These are phyloP conservation scores for Acacia melanoxylon DNA, from an alignment of 306 rosid genomes.

Conservation along the genomic window DNA sequence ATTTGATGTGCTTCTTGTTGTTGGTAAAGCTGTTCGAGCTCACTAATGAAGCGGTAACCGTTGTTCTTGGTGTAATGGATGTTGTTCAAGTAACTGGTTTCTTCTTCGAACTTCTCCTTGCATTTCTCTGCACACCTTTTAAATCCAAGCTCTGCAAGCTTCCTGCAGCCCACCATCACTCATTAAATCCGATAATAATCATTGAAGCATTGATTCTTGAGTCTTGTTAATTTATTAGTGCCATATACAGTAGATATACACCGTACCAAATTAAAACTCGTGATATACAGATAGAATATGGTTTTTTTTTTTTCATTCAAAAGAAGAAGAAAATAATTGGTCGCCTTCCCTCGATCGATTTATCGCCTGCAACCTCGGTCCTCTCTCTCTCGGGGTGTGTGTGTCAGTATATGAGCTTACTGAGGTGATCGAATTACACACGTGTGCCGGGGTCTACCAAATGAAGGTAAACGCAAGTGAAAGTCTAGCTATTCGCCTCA, in stretches of 20 bases:
- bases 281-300: background rate
- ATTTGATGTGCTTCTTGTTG: background rate
- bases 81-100: constrained; percentile 62
- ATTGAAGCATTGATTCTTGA: background rate
- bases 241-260: background rate
- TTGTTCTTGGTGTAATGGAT: constrained; percentile 43
- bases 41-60: constrained; percentile 48
- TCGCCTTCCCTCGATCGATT: background rate
- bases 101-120: constrained; percentile 86
- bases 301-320: background rate
- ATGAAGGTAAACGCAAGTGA: background rate
- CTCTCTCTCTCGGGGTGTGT: background rate
- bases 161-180: constrained; percentile 58
- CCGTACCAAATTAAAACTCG: background rate
- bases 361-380: background rate
- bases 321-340: background rate
- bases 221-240: background rate
- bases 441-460: constrained; percentile 30
- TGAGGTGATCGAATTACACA: constrained; percentile 14
- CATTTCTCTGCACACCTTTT: constrained; percentile 80
- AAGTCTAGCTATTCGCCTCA: background rate
- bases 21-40: constrained; percentile 64
- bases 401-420: constrained; percentile 17
- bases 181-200: constrained; percentile 25
- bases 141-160: constrained; percentile 74